Conservation (phyloP, 495 filamentous ascomycete genomes). For the Talaromyces borbonicus region DNA sequence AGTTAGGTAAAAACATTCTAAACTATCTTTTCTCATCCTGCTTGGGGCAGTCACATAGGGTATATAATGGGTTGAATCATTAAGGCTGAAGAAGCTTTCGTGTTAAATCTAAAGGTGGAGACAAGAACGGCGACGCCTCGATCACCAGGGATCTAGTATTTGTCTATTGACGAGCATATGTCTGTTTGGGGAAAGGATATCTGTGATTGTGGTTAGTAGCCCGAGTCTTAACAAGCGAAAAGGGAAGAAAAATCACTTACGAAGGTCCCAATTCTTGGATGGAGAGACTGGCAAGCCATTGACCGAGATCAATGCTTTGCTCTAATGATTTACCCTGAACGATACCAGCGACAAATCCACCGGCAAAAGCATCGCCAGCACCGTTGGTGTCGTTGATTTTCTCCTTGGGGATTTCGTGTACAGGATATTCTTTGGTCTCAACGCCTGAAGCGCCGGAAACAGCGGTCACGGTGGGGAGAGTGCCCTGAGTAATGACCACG, state of each 20-base stretch:
- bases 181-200: slow-evolving; percentile 76
- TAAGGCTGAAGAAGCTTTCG: slow-evolving; percentile 7
- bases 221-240: neutral
- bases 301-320: slow-evolving; percentile 72
- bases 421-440: slow-evolving; percentile 63
- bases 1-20: no score
- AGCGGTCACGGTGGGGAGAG: slow-evolving; percentile 75
- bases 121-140: neutral
- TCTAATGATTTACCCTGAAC: slow-evolving; percentile 73
- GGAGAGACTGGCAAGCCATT: slow-evolving; percentile 88
- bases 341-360: slow-evolving; percentile 83
- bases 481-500: slow-evolving; percentile 91
- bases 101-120: neutral
- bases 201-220: slow-evolving; percentile 27
- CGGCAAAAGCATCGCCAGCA: slow-evolving; percentile 93
- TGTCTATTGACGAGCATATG: slow-evolving; percentile 39
- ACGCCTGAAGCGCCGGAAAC: slow-evolving; percentile 42
- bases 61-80: slow-evolving; percentile 44
- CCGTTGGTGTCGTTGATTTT: slow-evolving; percentile 93
- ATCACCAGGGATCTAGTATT: neutral
- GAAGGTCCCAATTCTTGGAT: slow-evolving; percentile 92
- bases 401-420: slow-evolving; percentile 61
- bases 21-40: neutral
- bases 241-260: slow-evolving; percentile 46
- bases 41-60: slow-evolving; percentile 15